Base-by-base conservation (phyloP, 2,329 filamentous ascomycete species). In the Cordyceps fumosorosea region DNA sequence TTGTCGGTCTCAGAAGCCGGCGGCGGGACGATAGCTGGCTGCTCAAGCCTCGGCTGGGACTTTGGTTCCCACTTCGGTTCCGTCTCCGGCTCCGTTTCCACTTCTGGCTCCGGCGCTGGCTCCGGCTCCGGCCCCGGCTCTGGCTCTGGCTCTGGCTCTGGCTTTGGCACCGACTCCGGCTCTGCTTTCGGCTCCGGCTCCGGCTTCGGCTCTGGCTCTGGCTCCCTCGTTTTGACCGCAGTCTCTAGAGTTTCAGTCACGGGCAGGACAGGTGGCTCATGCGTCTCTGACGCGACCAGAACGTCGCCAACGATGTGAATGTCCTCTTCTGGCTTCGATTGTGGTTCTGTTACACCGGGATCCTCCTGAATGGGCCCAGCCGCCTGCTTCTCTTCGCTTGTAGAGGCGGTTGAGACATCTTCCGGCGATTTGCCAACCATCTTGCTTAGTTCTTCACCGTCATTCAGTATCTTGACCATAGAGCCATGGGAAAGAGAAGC, bases 401-500 rank as follows among this genome's bases (percentile, higher is more conserved):
- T 52, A 64, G 62, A 62, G 59, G 44, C 56, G 68, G 63, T 50
- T 63, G 67, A 34, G 16, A 72, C 64, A n/a, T 64, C 65, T 4
- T 76, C 72, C 0, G 78, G 77, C 5, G 80, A 64, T 3, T 71
- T 69, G 2, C 78, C 77, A 8, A 83, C 67, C 70, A 82, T 75
- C 20, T 76, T 73, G 16, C 71, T 64, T 37, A 84, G 64, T 4
- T 73, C 75, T 56, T 81, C 78, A 2, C 73, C 67, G 56, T 82
- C 78, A 3, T 74, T 76, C 10, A 81, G 68, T 56, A 85, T 74
- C 59, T 76, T 76, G 5, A 77, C 74, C 70, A 81, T 74, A 5
- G 80, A 78, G 45, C 81, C 78, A 53, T 84, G 75, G 0, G 81
- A 78, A 20, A 81, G 67, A 8, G 76, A 71, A 3, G 79, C 79